phyloP scores from a whole-genome alignment of 768 basidiomycete species.

The Lactarius indigo region DNA sequence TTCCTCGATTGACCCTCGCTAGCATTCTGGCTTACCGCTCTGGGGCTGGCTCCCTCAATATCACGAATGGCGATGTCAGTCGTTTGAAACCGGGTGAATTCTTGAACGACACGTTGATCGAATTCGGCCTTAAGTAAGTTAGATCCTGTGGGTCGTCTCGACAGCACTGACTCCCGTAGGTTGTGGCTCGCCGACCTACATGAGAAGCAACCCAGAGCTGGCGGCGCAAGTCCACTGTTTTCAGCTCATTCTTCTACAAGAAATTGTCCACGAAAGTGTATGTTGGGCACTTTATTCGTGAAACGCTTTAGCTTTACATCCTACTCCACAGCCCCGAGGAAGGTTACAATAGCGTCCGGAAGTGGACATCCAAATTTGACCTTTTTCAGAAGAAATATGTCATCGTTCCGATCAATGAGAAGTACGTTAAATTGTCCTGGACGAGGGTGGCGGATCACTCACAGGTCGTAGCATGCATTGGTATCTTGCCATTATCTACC shows the following conservation, averaged over 20 bases:
- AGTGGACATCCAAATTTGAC: slow-evolving; percentile 91
- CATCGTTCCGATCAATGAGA: slow-evolving; percentile 94
- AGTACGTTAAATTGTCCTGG: slow-evolving; percentile 47
- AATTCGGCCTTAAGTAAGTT: slow-evolving; percentile 89
- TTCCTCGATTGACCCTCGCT: not conserved
- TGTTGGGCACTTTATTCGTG: slow-evolving; percentile 20
- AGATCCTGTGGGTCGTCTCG: not conserved
- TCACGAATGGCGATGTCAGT: slow-evolving; percentile 73
- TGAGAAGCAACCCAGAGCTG: slow-evolving; percentile 49
- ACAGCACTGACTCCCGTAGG: slow-evolving; percentile 37
- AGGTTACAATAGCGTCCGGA: slow-evolving; percentile 80
- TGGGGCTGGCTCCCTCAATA: slow-evolving; percentile 69
- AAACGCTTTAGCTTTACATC: not conserved
- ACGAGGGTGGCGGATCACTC: not conserved
- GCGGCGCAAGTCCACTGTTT: slow-evolving; percentile 80
- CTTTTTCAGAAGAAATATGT: slow-evolving; percentile 90
- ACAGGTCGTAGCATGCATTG: slow-evolving; percentile 71
- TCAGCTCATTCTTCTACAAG: slow-evolving; percentile 98
- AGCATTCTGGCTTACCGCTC: slow-evolving; percentile 80
- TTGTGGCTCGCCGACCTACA: slow-evolving; percentile 64
- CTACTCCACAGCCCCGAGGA: slow-evolving; percentile 42
- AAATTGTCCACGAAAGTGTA: slow-evolving; percentile 76
- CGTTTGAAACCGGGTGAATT: slow-evolving; percentile 79
- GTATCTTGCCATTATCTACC: slow-evolving; percentile 93
- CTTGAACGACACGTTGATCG: slow-evolving; percentile 94